phyloP scores from a whole-genome alignment of 495 filamentous ascomycete genomes.

The Neurospora sp. region DNA sequence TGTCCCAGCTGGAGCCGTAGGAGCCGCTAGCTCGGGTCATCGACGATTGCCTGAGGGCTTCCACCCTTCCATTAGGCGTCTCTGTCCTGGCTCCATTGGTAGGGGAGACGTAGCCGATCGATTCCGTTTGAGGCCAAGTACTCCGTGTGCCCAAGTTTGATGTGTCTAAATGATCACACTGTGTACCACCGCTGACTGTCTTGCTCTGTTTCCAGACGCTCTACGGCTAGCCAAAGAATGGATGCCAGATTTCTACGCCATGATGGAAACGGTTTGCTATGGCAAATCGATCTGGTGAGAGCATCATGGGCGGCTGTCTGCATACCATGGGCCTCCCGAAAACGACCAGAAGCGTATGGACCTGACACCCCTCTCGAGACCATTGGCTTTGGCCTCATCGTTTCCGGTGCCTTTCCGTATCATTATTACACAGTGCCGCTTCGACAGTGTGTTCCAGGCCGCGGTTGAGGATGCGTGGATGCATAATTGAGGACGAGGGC shows the following conservation, averaged over 20 bases:
- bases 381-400: neutral
- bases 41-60: neutral
- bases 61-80: neutral
- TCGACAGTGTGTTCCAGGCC: neutral
- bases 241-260: neutral
- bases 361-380: neutral
- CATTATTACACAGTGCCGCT: neutral
- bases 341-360: neutral
- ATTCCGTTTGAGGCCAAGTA: neutral
- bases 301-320: neutral
- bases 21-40: neutral
- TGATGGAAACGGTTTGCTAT: neutral
- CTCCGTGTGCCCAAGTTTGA: neutral
- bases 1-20: neutral
- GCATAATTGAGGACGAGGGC: constrained; percentile 20
- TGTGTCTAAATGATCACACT: neutral
- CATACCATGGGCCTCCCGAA: neutral
- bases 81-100: neutral
- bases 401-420: neutral
- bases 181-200: neutral
- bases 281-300: neutral
- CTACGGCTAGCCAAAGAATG: neutral
- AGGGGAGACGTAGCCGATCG: neutral
- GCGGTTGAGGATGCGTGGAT: constrained; percentile 22
- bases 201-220: neutral